phyloP scores from a whole-genome alignment of 2,329 filamentous ascomycete species.

The Fusarium begoniae region DNA sequence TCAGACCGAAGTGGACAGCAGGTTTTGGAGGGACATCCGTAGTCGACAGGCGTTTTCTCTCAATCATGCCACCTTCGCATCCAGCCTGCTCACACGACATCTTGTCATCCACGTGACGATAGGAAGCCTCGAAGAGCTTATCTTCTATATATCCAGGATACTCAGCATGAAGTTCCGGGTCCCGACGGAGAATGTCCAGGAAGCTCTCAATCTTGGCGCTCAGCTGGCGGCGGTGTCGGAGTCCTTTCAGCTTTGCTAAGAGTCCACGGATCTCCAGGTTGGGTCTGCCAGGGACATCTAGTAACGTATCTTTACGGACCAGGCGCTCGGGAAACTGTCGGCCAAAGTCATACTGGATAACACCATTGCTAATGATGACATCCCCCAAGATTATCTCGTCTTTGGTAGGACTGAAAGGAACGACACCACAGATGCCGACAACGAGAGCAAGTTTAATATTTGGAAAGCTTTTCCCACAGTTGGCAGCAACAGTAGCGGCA shows the following conservation, averaged over 20 bases:
- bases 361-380: not conserved
- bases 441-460: not conserved
- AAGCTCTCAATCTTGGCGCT: fast-evolving
- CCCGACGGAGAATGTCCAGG: not conserved
- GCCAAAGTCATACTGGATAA: not conserved
- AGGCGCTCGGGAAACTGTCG: not conserved
- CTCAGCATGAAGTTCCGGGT: fast-evolving
- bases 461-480: not conserved
- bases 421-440: not conserved
- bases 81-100: not conserved
- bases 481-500: not conserved
- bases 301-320: fast-evolving
- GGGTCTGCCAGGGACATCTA: fast-evolving
- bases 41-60: fast-evolving
- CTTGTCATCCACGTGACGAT: not conserved
- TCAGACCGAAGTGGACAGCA: not conserved
- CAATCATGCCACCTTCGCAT: fast-evolving
- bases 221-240: not conserved
- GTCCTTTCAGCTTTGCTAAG: fast-evolving
- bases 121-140: fast-evolving
- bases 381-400: not conserved
- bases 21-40: fast-evolving
- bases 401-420: fast-evolving
- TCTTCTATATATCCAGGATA: not conserved
- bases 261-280: not conserved